A percentile compares a stretch with the other conserved stretches of the same genome.
Evolutionary conservation across 2,329 filamentous ascomycete species (phyloP).

Genomic region (Coniella vitis): DNA sequence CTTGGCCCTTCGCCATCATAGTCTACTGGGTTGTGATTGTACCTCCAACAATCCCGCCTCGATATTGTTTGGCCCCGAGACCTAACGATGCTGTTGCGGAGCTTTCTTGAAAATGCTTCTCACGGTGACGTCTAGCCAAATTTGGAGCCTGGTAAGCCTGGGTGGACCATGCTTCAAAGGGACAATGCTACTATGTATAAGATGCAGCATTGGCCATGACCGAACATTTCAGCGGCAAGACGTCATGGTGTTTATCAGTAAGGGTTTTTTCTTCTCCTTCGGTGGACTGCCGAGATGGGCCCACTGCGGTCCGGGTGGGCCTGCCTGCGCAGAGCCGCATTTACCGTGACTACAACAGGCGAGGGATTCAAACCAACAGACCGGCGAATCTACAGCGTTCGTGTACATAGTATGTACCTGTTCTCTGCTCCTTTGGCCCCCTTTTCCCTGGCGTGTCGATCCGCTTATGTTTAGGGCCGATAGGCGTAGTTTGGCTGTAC

Average conservation of each 20-base stretch:
- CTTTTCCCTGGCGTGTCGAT: background rate
- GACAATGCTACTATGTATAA: background rate
- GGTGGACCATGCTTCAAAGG: slow-evolving; percentile 5
- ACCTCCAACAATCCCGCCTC: background rate
- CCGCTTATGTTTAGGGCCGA: slow-evolving; percentile 1
- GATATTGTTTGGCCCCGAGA: background rate
- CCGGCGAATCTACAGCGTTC: too few relatives aligned
- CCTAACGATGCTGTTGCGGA: background rate
- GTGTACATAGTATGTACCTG: background rate
- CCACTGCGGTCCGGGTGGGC: slow-evolving; percentile 11
- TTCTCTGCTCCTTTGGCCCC: background rate
- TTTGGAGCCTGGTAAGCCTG: slow-evolving; percentile 1
- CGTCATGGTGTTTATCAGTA: slow-evolving; percentile 10
- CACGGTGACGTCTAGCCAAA: slow-evolving; percentile 8
- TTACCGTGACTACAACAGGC: slow-evolving; percentile 4
- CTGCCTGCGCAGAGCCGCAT: slow-evolving; percentile 13
- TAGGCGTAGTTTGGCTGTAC: background rate
- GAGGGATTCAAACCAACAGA: background rate
- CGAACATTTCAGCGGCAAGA: slow-evolving; percentile 17
- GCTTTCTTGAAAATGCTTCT: slow-evolving; percentile 5
- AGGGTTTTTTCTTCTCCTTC: slow-evolving; percentile 2
- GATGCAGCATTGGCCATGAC: background rate
- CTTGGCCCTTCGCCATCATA: too few relatives aligned
- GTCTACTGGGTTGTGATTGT: too few relatives aligned
- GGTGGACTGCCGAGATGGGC: slow-evolving; percentile 12